These are phyloP conservation scores for Kwoniella dejecticola DNA, from an alignment of 768 basidiomycete genomes.

Conservation along the genomic window DNA sequence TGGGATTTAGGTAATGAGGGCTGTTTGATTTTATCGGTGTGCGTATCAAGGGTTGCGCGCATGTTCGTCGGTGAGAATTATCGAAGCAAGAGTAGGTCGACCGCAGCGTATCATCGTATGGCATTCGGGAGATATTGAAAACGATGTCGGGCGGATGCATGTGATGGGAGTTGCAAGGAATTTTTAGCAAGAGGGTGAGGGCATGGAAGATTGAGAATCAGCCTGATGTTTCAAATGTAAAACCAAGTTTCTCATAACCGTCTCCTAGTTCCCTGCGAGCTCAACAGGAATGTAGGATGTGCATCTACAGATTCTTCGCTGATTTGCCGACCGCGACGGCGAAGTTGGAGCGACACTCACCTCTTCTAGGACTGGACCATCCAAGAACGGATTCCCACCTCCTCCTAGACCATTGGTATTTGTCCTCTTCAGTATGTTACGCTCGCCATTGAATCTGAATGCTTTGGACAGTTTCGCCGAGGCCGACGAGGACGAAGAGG, in stretches of 20 bases:
- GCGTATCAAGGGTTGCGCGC: background rate
- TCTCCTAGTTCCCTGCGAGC: no score
- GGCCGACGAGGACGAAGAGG: conserved; percentile 18
- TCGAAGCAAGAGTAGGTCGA: no score
- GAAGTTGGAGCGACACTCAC: conserved; percentile 25
- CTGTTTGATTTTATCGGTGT: conserved; percentile 5
- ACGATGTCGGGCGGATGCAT: no score
- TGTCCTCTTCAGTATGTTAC: conserved; percentile 25
- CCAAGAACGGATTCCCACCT: conserved; percentile 39
- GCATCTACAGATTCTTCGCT: no score
- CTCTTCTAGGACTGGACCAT: conserved; percentile 44
- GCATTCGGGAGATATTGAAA: no score
- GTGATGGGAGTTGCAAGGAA: no score
- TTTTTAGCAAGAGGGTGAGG: no score
- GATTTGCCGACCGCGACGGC: no score
- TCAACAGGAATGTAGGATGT: background rate
- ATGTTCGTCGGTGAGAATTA: no score
- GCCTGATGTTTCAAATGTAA: no score
- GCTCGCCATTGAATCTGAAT: conserved; percentile 39
- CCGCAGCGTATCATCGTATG: no score
- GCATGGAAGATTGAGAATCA: background rate
- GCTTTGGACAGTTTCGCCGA: conserved; percentile 38
- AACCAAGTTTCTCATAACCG: no score
- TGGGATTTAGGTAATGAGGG: conserved; percentile 20
- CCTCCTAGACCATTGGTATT: conserved; percentile 12